Evolutionary conservation across 768 basidiomycete genomes (phyloP).

Genomic region (Lactarius akahatsu): DNA sequence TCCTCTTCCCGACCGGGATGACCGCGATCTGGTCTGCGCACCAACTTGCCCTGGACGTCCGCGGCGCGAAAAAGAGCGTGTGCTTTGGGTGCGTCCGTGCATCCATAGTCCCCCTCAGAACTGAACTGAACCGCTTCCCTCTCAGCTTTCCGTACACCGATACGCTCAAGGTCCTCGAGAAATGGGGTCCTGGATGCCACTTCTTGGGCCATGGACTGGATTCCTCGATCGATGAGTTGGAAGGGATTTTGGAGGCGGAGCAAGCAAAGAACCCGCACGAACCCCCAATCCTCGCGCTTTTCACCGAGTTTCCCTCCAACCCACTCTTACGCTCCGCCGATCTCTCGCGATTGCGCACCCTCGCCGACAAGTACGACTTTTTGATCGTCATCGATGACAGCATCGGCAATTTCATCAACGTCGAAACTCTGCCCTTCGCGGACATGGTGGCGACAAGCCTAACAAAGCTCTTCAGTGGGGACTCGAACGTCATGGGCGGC

Average conservation of each 20-base stretch:
- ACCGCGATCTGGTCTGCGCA: conserved; percentile 92
- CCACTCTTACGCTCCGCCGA: conserved; percentile 87
- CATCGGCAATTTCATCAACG: conserved; percentile 91
- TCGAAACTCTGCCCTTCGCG: conserved; percentile 80
- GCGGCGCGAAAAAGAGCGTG: conserved; percentile 72
- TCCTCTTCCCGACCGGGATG: conserved; percentile 87
- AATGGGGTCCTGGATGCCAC: conserved; percentile 94
- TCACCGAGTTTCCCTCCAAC: conserved; percentile 95
- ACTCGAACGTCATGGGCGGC: conserved; percentile 96
- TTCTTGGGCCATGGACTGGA: conserved; percentile 84
- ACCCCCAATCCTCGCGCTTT: conserved; percentile 74
- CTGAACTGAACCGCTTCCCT: not conserved
- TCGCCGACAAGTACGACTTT: conserved; percentile 90
- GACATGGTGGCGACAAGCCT: conserved; percentile 92
- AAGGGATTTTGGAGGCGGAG: conserved; percentile 55
- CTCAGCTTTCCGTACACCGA: conserved; percentile 91
- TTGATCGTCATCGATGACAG: conserved; percentile 92
- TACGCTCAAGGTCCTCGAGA: conserved; percentile 89
- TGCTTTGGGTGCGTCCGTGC: conserved; percentile 81
- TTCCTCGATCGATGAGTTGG: conserved; percentile 70
- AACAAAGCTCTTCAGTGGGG: conserved; percentile 93
- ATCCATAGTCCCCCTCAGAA: not conserved
- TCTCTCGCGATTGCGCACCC: conserved; percentile 63
- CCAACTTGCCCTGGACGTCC: conserved; percentile 56
- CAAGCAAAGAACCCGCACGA: conserved; percentile 40